Base-by-base conservation (phyloP, 768 basidiomycete species). In the Hortiboletus flavorubellus region DNA sequence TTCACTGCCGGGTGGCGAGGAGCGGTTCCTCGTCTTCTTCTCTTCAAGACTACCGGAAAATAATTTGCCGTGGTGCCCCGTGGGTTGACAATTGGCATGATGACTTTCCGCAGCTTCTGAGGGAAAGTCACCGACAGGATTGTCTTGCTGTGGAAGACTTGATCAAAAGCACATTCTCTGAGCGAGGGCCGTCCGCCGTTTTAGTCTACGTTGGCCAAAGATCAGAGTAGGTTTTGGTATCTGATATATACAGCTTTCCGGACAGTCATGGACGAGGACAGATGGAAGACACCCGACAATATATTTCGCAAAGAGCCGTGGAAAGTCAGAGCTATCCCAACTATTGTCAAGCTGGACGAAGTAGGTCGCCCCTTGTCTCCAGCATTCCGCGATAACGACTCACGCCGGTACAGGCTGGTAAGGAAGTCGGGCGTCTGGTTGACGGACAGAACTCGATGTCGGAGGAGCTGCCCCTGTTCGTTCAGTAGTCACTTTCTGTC, bases 121-220 rank as follows among this genome's bases (percentile, higher is more conserved):
- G 40, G 50, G 8, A 21, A 48, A 53, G n/a, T n/a, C 29, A 55
- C 43, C 41, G 37, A 77, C 53, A 83, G 89, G 89, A 91, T 64
- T 91, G 89, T 66, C 71, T 74, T 31, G 79, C 66, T 35, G 84
- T 91, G 30, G 85, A 91, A 53, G 64, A 71, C 2, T 55, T 81
- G 39, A 75, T 91, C 30, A 68, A 76, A 53, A 64, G 78, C 9
- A 78, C 76, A 0, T 90, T 91, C 11, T 58, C 70, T 14, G 68
- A 53, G 63, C 75, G 64, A 61, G 76, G 58, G 4, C 85, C 83
- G 41, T 73, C 76, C 12, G 89, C 78, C 8, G 64, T 82, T 51
- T 75, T 91, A 43, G 77, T 89, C 33, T 87, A 87, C 59, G 86
- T 89, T 49, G 89, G 89, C 11, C 79, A 84, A 66, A 78, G 70